phyloP scores from a whole-genome alignment of 1,139 yeast genomes.

The Waltiozyma sp. region DNA sequence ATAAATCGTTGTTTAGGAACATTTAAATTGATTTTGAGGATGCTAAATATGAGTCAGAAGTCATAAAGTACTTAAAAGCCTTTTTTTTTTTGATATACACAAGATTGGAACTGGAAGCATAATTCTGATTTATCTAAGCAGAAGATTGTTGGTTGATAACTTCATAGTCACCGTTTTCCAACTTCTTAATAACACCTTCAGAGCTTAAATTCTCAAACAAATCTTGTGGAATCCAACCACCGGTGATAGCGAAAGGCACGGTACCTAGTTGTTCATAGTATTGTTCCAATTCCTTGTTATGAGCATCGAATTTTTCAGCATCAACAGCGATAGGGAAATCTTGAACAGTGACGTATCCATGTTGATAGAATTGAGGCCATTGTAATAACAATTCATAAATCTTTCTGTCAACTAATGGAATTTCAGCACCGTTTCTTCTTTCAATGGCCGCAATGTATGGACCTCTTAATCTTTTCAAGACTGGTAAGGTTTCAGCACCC shows the following conservation, averaged over 20 bases:
- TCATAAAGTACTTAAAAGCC: too few relatives aligned
- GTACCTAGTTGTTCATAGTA: constrained; percentile 59
- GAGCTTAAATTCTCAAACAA: constrained; percentile 63
- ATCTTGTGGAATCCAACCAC: constrained; percentile 94
- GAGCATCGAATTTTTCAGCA: constrained; percentile 41
- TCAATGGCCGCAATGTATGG: constrained; percentile 61
- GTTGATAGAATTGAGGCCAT: constrained; percentile 62
- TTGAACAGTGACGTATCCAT: constrained; percentile 34
- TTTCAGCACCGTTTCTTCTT: constrained; percentile 51
- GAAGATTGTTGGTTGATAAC: constrained; percentile 16
- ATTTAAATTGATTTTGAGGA: too few relatives aligned
- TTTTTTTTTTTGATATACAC: too few relatives aligned
- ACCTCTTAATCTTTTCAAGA: constrained; percentile 47
- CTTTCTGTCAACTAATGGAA: constrained; percentile 53
- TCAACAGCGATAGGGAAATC: constrained; percentile 54
- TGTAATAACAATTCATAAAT: constrained; percentile 64
- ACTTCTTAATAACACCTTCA: constrained; percentile 49
- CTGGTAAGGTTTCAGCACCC: constrained; percentile 70
- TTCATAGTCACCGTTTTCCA: constrained; percentile 35
- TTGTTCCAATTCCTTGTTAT: constrained; percentile 46
- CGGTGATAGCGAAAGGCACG: constrained; percentile 81
- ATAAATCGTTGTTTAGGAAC: too few relatives aligned
- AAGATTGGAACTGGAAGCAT: too few relatives aligned
- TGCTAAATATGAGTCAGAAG: too few relatives aligned
- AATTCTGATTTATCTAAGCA: neutral